Percentiles rank a stretch among this genome's conserved stretches.
phyloP scores from a whole-genome alignment of 2,329 filamentous ascomycete genomes.

The Sporothrix protearum region DNA sequence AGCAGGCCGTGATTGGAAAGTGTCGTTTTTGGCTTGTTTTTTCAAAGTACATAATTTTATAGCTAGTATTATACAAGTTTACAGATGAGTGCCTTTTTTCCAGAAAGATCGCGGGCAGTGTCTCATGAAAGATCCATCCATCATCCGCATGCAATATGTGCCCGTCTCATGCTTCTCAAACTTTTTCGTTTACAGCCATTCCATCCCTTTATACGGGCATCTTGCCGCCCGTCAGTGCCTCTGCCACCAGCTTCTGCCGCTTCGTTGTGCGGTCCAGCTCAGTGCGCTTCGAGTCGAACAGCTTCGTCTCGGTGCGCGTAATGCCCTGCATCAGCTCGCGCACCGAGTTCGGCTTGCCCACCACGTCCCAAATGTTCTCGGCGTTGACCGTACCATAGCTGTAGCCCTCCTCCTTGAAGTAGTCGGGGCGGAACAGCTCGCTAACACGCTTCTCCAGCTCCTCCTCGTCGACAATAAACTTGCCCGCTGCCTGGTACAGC shows the following conservation, averaged over 20 bases:
- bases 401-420: constrained; percentile 45
- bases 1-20: constrained; percentile 8
- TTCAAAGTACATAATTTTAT: constrained; percentile 15
- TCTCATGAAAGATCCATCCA: not conserved
- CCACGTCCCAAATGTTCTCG: constrained; percentile 52
- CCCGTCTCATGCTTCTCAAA: not conserved
- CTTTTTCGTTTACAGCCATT: not conserved
- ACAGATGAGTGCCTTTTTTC: not conserved
- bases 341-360: constrained; percentile 46
- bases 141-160: not conserved
- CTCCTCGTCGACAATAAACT: constrained; percentile 79
- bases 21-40: constrained; percentile 12
- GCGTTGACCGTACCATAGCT: constrained; percentile 33
- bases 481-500: constrained; percentile 81
- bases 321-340: constrained; percentile 44
- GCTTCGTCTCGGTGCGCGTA: constrained; percentile 34
- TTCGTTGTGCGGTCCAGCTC: constrained; percentile 46
- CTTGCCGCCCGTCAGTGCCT: constrained; percentile 59
- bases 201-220: constrained; percentile 37
- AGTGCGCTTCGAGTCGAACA: constrained; percentile 38
- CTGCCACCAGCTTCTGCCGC: constrained; percentile 53
- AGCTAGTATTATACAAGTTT: constrained; percentile 20
- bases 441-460: constrained; percentile 74
- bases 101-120: not conserved
- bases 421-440: constrained; percentile 65